Percentiles rank a stretch among this genome's conserved stretches.
Conservation (phyloP, 2,329 filamentous ascomycete genomes). For the Talaromyces amestolkiae region DNA sequence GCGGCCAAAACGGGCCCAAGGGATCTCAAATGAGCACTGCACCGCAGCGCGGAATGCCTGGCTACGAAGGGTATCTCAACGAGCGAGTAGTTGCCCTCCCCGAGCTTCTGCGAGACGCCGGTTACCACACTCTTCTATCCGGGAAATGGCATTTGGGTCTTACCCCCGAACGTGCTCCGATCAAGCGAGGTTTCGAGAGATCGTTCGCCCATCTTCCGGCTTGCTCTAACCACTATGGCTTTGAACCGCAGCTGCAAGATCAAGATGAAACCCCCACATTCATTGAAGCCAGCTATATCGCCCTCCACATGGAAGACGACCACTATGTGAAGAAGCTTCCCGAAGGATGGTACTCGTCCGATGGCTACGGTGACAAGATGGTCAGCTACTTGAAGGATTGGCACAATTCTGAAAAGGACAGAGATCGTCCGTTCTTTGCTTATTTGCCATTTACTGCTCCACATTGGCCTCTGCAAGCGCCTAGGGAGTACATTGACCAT, state of each 20-base stretch:
- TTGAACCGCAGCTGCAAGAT: slow-evolving; percentile 46
- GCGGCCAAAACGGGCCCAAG: slow-evolving; percentile 53
- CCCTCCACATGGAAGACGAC: slow-evolving; percentile 47
- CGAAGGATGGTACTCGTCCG: slow-evolving; percentile 54
- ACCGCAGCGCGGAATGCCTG: slow-evolving; percentile 57
- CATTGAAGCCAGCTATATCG: slow-evolving; percentile 44
- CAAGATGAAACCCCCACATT: slow-evolving; percentile 43
- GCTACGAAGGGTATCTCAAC: slow-evolving; percentile 64
- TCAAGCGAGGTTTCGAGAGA: slow-evolving; percentile 58
- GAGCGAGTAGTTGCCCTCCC: slow-evolving; percentile 34
- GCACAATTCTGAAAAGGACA: slow-evolving; percentile 31
- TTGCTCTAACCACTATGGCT: slow-evolving; percentile 59
- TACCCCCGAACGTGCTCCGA: slow-evolving; percentile 56
- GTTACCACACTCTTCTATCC: slow-evolving; percentile 60
- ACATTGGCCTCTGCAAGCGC: not conserved
- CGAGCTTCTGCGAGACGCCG: slow-evolving; percentile 57
- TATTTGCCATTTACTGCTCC: not conserved
- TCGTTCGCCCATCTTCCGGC: slow-evolving; percentile 61
- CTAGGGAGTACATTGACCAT: not conserved
- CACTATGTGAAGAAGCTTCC: slow-evolving; percentile 48
- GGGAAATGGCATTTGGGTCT: slow-evolving; percentile 65
- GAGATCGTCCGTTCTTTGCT: not conserved
- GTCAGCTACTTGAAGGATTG: slow-evolving; percentile 53
- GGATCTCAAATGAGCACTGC: slow-evolving; percentile 52
- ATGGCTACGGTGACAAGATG: slow-evolving; percentile 55